phyloP scores from a whole-genome alignment of 164 flowering plant genomes.

The Sedum album region DNA sequence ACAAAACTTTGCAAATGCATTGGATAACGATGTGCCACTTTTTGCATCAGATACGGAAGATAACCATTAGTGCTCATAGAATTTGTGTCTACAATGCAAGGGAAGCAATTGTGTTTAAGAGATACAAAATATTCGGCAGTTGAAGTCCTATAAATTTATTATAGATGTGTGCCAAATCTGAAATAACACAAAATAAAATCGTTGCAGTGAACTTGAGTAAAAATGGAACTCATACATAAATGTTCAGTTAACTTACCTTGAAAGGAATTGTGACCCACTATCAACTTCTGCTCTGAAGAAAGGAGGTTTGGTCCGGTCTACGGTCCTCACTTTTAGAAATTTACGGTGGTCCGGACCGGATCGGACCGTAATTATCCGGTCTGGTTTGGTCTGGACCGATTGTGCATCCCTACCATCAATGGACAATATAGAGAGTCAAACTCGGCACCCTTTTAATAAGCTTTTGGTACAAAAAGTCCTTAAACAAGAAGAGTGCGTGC shows the following conservation, averaged over 20 bases:
- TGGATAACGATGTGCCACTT: constrained; percentile 63
- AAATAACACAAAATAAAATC: constrained; percentile 9
- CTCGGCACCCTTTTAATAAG: too few species aligned
- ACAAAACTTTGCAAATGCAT: constrained; percentile 60
- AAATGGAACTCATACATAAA: neutral
- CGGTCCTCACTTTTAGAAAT: too few species aligned
- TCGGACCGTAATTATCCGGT: too few species aligned
- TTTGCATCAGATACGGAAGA: constrained; percentile 39
- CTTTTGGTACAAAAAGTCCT: too few species aligned
- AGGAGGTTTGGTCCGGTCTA: too few species aligned
- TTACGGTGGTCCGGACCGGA: too few species aligned
- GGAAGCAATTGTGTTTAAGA: constrained; percentile 48
- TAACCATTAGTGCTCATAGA: constrained; percentile 40
- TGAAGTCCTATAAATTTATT: constrained; percentile 71
- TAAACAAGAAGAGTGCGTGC: too few species aligned
- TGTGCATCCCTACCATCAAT: too few species aligned
- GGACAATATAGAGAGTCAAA: too few species aligned
- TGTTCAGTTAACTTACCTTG: constrained; percentile 42
- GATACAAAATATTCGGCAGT: constrained; percentile 64
- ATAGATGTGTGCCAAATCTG: constrained; percentile 85
- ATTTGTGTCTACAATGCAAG: constrained; percentile 67
- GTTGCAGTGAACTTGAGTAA: neutral
- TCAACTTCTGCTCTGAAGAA: constrained; percentile 66
- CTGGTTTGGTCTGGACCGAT: too few species aligned
- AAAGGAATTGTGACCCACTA: constrained; percentile 93